Percentiles rank a stretch among this genome's conserved stretches.
Conservation (phyloP, 1,139 yeast species). For the Lodderomyces jiufengensis region DNA sequence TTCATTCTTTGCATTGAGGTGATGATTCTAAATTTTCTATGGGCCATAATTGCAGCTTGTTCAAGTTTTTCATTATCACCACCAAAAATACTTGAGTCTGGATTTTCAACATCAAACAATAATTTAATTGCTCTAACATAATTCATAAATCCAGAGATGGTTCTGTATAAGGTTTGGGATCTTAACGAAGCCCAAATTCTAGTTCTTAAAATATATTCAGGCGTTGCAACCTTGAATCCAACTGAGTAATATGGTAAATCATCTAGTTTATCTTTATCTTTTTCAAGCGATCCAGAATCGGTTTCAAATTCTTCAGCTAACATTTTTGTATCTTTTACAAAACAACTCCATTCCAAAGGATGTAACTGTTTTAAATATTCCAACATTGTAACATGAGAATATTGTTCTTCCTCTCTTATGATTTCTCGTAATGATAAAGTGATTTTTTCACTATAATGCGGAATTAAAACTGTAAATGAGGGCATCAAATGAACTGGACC, state of each 20-base stretch:
- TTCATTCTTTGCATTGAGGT: slow-evolving; percentile 44
- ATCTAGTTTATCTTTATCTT: slow-evolving; percentile 20
- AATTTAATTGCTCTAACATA: slow-evolving; percentile 51
- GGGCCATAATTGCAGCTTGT: slow-evolving; percentile 36
- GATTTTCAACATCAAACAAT: slow-evolving; percentile 43
- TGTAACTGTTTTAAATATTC: slow-evolving; percentile 51
- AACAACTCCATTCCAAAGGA: slow-evolving; percentile 50
- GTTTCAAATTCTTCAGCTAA: slow-evolving; percentile 44
- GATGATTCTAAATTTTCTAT: slow-evolving; percentile 46
- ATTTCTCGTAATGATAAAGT: slow-evolving; percentile 46
- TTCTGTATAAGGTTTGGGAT: slow-evolving; percentile 52
- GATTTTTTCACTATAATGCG: slow-evolving; percentile 51
- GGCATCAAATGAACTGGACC: slow-evolving; percentile 44
- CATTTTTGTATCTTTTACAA: slow-evolving; percentile 48
- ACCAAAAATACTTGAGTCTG: slow-evolving; percentile 17
- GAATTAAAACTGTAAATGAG: slow-evolving; percentile 47
- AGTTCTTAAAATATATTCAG: slow-evolving; percentile 50
- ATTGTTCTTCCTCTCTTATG: slow-evolving; percentile 44
- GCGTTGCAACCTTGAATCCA: slow-evolving; percentile 53
- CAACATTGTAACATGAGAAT: slow-evolving; percentile 47
- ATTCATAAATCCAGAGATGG: slow-evolving; percentile 57
- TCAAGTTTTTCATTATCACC: slow-evolving; percentile 30
- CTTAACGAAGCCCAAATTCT: slow-evolving; percentile 58
- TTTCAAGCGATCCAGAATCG: slow-evolving; percentile 24
- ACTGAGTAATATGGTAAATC: slow-evolving; percentile 44